Evolutionary conservation across 2,329 filamentous ascomycete genomes (phyloP), one percentile per base, ranked within the genome.

Genomic region (Acarospora socialis): DNA sequence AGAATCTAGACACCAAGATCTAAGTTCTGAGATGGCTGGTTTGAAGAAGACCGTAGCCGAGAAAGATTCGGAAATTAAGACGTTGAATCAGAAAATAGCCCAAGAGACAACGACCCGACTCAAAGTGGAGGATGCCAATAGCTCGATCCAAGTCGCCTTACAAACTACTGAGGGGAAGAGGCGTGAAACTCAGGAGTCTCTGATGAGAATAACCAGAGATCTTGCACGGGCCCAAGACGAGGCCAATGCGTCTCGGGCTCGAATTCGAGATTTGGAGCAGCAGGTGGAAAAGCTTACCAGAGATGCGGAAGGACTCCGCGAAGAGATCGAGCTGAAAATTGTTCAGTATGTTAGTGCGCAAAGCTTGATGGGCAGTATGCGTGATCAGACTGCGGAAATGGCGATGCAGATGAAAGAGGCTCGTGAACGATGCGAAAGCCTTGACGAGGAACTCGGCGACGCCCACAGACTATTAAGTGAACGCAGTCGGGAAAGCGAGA

Each of bases 381-480:
- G 86, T 38, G 84, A 94, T 46, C 84, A 95, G 59, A 79, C 78
- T 1, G 71, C 80, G 2, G 90, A 98, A 59, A 70, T 95, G 48
- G 76, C 77, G 4, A 79, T 82, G 43, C 90, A 94, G 57, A 78
- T 94, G 56, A 92, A 90, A 54, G 90, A 98, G 56, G 73, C 81
- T 1, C 75, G 80, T 39, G 73, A 77, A 30, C 77, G 83, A 43
- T 79, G 77, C 22, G 86, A 94, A 48, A 81, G 77, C 36, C 62
- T 95, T 1, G 87, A 94, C 48, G 90, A 98, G 56, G 90, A 98
- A 53, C 66, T 95, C 1, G 73, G 74, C 1, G 90, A 98, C 54
- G 78, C 84, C 3, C 84, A 92, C 51, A 73, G 82, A 36, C 69
- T 94, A 38, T 68, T 98, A 2, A 74, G 72, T 32, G 90, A 98